Evolutionary conservation across 208 protist genomes (phyloP).

Genomic region (Crithidia brevicula): DNA sequence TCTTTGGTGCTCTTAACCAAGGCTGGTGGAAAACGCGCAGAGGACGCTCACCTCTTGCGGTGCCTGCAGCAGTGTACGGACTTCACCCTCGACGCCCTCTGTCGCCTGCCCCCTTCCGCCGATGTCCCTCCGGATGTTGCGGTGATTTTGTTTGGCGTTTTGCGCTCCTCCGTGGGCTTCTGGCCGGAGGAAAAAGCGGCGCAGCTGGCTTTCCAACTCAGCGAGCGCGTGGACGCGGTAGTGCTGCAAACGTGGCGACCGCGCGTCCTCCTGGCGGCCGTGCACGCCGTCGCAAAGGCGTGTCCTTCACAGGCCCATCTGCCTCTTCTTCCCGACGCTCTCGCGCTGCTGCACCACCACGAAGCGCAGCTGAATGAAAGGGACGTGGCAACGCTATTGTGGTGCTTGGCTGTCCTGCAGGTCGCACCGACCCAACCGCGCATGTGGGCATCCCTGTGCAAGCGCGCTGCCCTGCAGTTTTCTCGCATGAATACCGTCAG

Average conservation of each 20-base stretch:
- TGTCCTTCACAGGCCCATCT: constrained; percentile 28
- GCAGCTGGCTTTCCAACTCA: constrained; percentile 39
- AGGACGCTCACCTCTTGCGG: constrained; percentile 7
- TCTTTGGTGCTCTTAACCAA: constrained; percentile 20
- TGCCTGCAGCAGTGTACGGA: constrained; percentile 15
- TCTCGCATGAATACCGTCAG: constrained; percentile 42
- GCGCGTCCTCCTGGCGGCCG: constrained; percentile 42
- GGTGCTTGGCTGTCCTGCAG: constrained; percentile 62
- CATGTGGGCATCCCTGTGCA: constrained; percentile 64
- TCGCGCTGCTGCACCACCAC: constrained; percentile 42
- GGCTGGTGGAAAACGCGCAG: neutral
- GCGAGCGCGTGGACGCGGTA: constrained; percentile 35
- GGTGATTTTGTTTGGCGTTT: constrained; percentile 40
- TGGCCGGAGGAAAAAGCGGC: constrained; percentile 23
- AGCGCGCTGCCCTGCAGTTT: constrained; percentile 43
- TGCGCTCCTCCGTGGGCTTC: constrained; percentile 31
- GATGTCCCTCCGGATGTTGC: constrained; percentile 36
- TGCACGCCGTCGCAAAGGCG: constrained; percentile 65
- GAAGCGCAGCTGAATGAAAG: constrained; percentile 51
- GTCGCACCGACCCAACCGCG: constrained; percentile 16
- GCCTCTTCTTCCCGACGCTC: constrained; percentile 41
- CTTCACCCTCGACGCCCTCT: constrained; percentile 22
- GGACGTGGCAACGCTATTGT: constrained; percentile 58
- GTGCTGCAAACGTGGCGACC: constrained; percentile 53
- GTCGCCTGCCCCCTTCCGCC: constrained; percentile 24